These are phyloP conservation scores for Hyphodiscus sp. DNA, from an alignment of 2,329 filamentous ascomycete species.

Conservation along the genomic window DNA sequence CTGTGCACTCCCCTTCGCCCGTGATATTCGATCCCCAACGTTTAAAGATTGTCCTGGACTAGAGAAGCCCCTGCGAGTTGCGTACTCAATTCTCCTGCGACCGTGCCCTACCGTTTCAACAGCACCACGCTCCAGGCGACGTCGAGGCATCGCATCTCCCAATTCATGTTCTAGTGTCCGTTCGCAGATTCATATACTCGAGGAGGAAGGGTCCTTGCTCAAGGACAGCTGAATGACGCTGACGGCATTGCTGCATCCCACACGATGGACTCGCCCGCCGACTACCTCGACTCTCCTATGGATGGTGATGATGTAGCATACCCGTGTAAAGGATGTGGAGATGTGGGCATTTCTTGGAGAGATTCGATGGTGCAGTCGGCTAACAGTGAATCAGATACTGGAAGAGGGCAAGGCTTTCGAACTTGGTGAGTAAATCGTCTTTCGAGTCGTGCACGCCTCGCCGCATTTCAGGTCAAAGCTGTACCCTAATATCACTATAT, in stretches of 20 bases:
- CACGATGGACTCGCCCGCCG: constrained; percentile 47
- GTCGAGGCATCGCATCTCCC: constrained; percentile 20
- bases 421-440: constrained; percentile 58
- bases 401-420: constrained; percentile 99
- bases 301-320: constrained; percentile 75
- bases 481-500: neutral
- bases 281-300: constrained; percentile 44
- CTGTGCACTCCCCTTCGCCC: neutral
- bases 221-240: constrained; percentile 11
- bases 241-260: constrained; percentile 9
- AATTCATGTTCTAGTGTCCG: constrained; percentile 21
- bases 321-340: constrained; percentile 88
- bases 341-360: constrained; percentile 49
- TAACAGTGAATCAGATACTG: constrained; percentile 61
- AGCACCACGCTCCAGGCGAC: constrained; percentile 6
- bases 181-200: constrained; percentile 14
- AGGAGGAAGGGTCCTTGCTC: constrained; percentile 20
- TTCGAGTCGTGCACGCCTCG: neutral
- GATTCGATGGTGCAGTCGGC: constrained; percentile 14
- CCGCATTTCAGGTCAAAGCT: neutral
- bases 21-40: neutral
- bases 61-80: constrained; percentile 7
- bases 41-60: constrained; percentile 3
- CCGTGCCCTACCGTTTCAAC: constrained; percentile 10
- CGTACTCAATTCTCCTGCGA: constrained; percentile 16